A percentile compares a stretch with the other conserved stretches of the same genome.
Conservation (phyloP, 768 basidiomycete species). For the Coprinellus aureogranulatus region DNA sequence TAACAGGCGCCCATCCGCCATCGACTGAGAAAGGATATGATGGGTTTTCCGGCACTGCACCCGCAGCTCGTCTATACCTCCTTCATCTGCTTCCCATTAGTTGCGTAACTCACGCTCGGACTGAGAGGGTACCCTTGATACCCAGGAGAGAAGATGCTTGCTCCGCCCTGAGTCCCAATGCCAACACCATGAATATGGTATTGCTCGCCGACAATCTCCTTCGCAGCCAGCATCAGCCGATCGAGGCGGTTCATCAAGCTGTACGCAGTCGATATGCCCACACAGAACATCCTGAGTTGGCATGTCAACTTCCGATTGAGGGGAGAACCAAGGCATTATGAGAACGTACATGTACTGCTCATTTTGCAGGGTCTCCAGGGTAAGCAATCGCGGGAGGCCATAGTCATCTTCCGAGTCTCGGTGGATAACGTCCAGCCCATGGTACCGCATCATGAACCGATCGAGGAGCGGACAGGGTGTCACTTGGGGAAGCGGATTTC, state of each 20-base stretch:
- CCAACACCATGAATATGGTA: slow-evolving; percentile 74
- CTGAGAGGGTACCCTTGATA: not conserved
- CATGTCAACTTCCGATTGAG: no score
- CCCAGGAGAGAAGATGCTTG: not conserved
- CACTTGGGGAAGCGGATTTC: slow-evolving; percentile 77
- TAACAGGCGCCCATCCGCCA: no score
- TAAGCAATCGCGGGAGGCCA: slow-evolving; percentile 68
- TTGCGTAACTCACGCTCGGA: not conserved
- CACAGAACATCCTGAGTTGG: slow-evolving; percentile 60
- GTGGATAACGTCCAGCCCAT: slow-evolving; percentile 66
- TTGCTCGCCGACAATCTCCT: slow-evolving; percentile 84
- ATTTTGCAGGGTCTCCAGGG: slow-evolving; percentile 68
- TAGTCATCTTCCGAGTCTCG: slow-evolving; percentile 73
- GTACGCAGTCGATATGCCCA: slow-evolving; percentile 69
- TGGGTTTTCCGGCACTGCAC: no score
- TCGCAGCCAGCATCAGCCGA: slow-evolving; percentile 73
- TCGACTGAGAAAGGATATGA: no score
- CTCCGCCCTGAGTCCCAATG: not conserved
- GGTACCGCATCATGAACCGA: slow-evolving; percentile 44
- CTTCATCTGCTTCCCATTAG: not conserved
- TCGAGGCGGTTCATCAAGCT: slow-evolving; percentile 73
- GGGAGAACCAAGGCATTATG: not conserved
- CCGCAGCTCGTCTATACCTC: not conserved
- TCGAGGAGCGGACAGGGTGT: slow-evolving; percentile 72
- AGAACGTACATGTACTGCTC: slow-evolving; percentile 77